Evolutionary conservation across 140 eudicot species (phyloP).

Genomic region (Eryngium alpinum): DNA sequence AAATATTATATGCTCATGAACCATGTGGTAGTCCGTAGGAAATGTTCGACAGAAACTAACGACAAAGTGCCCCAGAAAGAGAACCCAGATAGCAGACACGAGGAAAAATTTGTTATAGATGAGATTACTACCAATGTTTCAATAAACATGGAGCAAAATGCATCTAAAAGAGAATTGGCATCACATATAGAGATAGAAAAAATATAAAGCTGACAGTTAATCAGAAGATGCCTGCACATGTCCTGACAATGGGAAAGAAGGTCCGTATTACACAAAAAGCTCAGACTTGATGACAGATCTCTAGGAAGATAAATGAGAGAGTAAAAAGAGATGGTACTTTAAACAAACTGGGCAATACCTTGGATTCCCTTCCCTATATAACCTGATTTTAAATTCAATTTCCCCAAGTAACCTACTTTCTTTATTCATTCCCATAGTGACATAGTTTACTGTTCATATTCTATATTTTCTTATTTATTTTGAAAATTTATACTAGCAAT

Average conservation of each 20-base stretch:
- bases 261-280: slow-evolving; percentile 20
- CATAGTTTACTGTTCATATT: too few species aligned
- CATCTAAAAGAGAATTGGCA: slow-evolving; percentile 21
- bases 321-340: slow-evolving; percentile 27
- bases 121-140: slow-evolving; percentile 5
- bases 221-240: slow-evolving; percentile 23
- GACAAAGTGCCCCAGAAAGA: slow-evolving; percentile 23
- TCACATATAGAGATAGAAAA: slow-evolving; percentile 21
- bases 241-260: slow-evolving; percentile 25
- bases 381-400: too few species aligned
- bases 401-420: too few species aligned
- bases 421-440: too few species aligned
- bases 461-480: too few species aligned
- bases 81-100: slow-evolving; percentile 14
- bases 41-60: background rate
- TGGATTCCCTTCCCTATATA: too few species aligned
- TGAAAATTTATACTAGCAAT: too few species aligned
- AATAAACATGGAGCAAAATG: slow-evolving; percentile 19
- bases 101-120: slow-evolving; percentile 4
- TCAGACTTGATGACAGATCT: slow-evolving; percentile 24
- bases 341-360: slow-evolving; percentile 17
- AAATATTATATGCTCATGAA: slow-evolving; percentile 21
- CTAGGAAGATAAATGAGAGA: slow-evolving; percentile 38
- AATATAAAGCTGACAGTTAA: background rate
- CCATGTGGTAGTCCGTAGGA: slow-evolving; percentile 2